Evolutionary conservation across 192 early-diverging fungal genomes (phyloP).

Genomic region (Linderina pennispora): DNA sequence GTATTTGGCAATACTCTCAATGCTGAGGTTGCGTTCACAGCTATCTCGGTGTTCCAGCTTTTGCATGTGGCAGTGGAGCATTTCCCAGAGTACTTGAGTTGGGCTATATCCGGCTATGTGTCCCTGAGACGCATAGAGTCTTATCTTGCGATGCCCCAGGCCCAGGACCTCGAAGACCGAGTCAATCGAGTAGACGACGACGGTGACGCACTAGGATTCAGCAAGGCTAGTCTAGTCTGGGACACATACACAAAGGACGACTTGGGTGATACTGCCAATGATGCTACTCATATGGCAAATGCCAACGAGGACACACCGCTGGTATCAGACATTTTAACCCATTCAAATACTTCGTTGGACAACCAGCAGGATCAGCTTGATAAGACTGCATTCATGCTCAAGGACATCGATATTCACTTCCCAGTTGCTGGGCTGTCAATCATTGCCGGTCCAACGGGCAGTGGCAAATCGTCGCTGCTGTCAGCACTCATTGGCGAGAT

Average conservation of each 20-base stretch:
- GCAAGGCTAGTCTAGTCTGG: slow-evolving; percentile 27
- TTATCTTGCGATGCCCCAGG: slow-evolving; percentile 62
- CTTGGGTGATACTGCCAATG: slow-evolving; percentile 9
- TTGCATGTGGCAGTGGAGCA: slow-evolving; percentile 52
- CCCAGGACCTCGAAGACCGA: slow-evolving; percentile 36
- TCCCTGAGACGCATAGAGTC: slow-evolving; percentile 53
- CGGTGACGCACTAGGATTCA: slow-evolving; percentile 15
- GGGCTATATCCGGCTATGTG: slow-evolving; percentile 50
- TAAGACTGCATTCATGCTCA: slow-evolving; percentile 48
- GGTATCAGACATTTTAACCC: slow-evolving; percentile 1
- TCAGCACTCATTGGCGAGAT: slow-evolving; percentile 75
- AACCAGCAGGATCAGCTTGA: slow-evolving; percentile 1
- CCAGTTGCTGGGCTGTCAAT: slow-evolving; percentile 58
- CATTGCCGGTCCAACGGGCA: slow-evolving; percentile 78
- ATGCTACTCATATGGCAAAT: not conserved
- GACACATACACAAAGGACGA: slow-evolving; percentile 6
- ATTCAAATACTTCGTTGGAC: not conserved
- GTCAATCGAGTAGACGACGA: slow-evolving; percentile 1
- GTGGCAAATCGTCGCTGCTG: slow-evolving; percentile 74
- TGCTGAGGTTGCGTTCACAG: slow-evolving; percentile 57
- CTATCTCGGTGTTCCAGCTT: slow-evolving; percentile 55
- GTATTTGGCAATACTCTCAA: slow-evolving; percentile 49
- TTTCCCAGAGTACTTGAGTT: slow-evolving; percentile 48
- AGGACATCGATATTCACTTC: slow-evolving; percentile 56
- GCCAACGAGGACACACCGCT: no score